These are phyloP conservation scores for Acanthamoeba sp. DNA, from an alignment of 208 protist genomes.

Conservation along the genomic window DNA sequence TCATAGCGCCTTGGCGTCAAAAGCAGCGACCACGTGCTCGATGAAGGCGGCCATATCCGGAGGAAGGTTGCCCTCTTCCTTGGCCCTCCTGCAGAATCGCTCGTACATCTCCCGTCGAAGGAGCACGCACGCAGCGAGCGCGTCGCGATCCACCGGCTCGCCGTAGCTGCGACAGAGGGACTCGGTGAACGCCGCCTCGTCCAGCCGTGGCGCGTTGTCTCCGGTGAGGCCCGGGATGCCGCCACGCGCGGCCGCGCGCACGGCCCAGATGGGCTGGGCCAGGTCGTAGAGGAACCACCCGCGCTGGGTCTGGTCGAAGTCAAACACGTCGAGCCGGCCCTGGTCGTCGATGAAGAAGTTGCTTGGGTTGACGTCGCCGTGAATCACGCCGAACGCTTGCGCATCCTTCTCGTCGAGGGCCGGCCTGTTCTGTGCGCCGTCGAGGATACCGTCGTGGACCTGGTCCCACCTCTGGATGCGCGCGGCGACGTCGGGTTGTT, in stretches of 20 bases:
- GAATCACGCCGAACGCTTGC: constrained; percentile 72
- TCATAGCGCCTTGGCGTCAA: constrained; percentile 68
- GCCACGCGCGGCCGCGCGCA: neutral
- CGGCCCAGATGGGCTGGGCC: constrained; percentile 80
- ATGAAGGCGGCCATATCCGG: constrained; percentile 80
- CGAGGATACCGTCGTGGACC: constrained; percentile 79
- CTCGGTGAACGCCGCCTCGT: constrained; percentile 73
- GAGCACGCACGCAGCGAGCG: constrained; percentile 72
- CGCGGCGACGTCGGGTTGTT: constrained; percentile 24
- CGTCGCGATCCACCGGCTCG: constrained; percentile 45
- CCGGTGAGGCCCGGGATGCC: constrained; percentile 60
- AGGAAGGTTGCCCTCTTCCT: constrained; percentile 66
- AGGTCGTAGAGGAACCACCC: constrained; percentile 82
- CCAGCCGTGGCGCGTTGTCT: constrained; percentile 33
- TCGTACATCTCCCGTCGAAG: constrained; percentile 82
- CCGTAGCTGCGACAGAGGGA: constrained; percentile 80
- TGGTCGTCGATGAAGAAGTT: constrained; percentile 76
- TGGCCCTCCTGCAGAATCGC: constrained; percentile 79
- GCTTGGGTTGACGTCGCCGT: constrained; percentile 83
- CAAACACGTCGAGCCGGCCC: constrained; percentile 76
- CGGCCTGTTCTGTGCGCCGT: neutral
- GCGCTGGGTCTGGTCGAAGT: constrained; percentile 82
- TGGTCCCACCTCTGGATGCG: constrained; percentile 68
- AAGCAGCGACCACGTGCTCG: constrained; percentile 38
- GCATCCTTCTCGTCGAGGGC: neutral